Conservation (phyloP, 495 filamentous ascomycete species). For the Parathielavia appendiculata region DNA sequence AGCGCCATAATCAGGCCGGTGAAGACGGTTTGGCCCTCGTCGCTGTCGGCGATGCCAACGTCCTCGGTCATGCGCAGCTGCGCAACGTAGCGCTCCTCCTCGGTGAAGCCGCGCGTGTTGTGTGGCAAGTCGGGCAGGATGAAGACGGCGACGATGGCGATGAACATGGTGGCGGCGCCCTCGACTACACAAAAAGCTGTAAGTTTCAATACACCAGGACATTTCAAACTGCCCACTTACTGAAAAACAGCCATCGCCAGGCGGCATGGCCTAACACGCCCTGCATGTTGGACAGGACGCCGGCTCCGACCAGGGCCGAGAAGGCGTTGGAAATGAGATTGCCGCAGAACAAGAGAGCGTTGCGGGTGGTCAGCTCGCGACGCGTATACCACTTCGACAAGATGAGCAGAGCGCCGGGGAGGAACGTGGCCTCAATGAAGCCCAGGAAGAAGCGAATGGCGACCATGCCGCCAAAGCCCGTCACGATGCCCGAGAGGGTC, state of each 20-base stretch:
- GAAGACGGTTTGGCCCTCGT: conserved; percentile 53
- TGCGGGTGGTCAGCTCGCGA: conserved; percentile 47
- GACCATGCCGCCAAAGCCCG: conserved; percentile 57
- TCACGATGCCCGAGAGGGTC: conserved; percentile 52
- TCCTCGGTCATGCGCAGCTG: conserved; percentile 67
- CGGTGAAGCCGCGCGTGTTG: conserved; percentile 63
- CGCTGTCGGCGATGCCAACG: conserved; percentile 66
- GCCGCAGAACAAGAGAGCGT: conserved; percentile 58
- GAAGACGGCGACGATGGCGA: conserved; percentile 48
- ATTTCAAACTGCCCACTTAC: neutral
- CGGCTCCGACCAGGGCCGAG: conserved; percentile 57
- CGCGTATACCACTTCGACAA: conserved; percentile 56
- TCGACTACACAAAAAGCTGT: conserved; percentile 49
- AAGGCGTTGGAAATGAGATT: conserved; percentile 57
- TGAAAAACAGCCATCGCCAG: conserved; percentile 65
- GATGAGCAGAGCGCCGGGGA: conserved; percentile 44
- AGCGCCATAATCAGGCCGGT: conserved; percentile 66
- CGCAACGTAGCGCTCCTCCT: conserved; percentile 62
- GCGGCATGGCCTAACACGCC: conserved; percentile 42
- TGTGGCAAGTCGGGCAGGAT: conserved; percentile 69
- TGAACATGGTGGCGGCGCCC: conserved; percentile 48
- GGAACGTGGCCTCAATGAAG: conserved; percentile 49
- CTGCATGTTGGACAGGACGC: conserved; percentile 48
- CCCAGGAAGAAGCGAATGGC: conserved; percentile 64
- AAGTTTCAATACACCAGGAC: neutral